Evolutionary conservation across 2,329 filamentous ascomycete genomes (phyloP).

Genomic region (Raffaelea ambrosiae): DNA sequence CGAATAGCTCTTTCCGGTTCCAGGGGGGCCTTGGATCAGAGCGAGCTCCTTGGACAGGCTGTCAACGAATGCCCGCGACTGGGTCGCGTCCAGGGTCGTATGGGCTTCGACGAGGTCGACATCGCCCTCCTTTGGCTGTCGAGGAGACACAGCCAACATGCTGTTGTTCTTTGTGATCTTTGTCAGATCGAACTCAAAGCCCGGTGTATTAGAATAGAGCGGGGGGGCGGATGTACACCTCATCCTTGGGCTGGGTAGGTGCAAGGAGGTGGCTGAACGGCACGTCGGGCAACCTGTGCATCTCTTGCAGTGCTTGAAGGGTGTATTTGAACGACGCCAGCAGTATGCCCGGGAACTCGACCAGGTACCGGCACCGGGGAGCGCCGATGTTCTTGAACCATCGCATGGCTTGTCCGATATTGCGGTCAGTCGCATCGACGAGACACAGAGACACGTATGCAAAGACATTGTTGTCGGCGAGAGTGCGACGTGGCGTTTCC

Average conservation of each 20-base stretch:
- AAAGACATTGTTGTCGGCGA: not conserved
- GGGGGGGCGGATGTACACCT: conserved; percentile 32
- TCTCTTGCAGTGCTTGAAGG: conserved; percentile 44
- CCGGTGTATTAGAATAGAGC: conserved; percentile 36
- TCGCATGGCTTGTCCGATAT: conserved; percentile 17
- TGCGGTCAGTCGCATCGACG: conserved; percentile 13
- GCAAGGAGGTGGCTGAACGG: conserved; percentile 42
- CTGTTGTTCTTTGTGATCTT: conserved; percentile 16
- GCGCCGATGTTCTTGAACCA: conserved; percentile 19
- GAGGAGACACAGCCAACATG: conserved; percentile 6
- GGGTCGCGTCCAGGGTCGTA: conserved; percentile 43
- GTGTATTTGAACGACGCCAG: conserved; percentile 50
- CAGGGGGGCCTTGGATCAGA: conserved; percentile 62
- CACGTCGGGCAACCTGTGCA: conserved; percentile 32
- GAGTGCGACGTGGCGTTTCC: not conserved
- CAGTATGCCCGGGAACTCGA: conserved; percentile 56
- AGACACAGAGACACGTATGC: conserved; percentile 12
- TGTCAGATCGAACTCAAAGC: conserved; percentile 40
- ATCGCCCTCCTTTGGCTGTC: not conserved
- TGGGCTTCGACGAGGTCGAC: conserved; percentile 17
- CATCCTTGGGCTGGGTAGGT: conserved; percentile 11
- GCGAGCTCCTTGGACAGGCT: conserved; percentile 45
- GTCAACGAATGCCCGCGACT: conserved; percentile 42
- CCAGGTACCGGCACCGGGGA: conserved; percentile 21
- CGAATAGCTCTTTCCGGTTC: conserved; percentile 59